Evolutionary conservation across 192 early-diverging fungal species (phyloP).

Genomic region (Podila epicladia): DNA sequence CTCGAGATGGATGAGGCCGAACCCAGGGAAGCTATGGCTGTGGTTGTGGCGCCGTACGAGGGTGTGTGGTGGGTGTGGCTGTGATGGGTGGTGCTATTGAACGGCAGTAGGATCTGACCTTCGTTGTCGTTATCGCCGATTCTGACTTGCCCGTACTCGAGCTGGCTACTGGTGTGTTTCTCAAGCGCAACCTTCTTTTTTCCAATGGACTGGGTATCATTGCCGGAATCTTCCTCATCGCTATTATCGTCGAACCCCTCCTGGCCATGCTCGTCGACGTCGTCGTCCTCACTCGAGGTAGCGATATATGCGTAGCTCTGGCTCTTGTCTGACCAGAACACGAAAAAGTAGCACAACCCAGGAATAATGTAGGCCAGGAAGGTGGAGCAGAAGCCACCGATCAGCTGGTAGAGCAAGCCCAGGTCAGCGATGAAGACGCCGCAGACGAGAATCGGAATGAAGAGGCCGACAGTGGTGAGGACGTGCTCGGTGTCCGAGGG

Average conservation of each 20-base stretch:
- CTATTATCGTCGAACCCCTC: conserved; percentile 1
- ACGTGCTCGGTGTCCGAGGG: conserved; percentile 53
- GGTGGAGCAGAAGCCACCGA: conserved; percentile 59
- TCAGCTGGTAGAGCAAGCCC: conserved; percentile 58
- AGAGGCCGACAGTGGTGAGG: conserved; percentile 51
- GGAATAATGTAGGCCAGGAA: conserved; percentile 63
- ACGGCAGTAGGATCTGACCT: not conserved
- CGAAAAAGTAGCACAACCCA: conserved; percentile 47
- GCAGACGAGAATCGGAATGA: conserved; percentile 39
- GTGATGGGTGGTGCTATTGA: not conserved
- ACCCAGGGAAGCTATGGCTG: not conserved
- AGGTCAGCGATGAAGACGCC: conserved; percentile 51
- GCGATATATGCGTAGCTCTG: not conserved
- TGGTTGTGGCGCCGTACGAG: not conserved
- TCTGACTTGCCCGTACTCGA: not conserved
- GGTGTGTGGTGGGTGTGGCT: not conserved
- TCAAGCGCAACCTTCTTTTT: not conserved
- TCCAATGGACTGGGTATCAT: not conserved
- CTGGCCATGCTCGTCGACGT: not conserved
- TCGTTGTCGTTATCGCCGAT: not conserved
- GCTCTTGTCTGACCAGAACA: conserved; percentile 44
- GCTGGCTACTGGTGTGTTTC: not conserved
- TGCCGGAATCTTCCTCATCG: not conserved
- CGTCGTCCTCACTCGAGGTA: not conserved
- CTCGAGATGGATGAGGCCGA: no score